Base-by-base conservation (phyloP, 805 yeast species). In the Ogataea haglerorum region DNA sequence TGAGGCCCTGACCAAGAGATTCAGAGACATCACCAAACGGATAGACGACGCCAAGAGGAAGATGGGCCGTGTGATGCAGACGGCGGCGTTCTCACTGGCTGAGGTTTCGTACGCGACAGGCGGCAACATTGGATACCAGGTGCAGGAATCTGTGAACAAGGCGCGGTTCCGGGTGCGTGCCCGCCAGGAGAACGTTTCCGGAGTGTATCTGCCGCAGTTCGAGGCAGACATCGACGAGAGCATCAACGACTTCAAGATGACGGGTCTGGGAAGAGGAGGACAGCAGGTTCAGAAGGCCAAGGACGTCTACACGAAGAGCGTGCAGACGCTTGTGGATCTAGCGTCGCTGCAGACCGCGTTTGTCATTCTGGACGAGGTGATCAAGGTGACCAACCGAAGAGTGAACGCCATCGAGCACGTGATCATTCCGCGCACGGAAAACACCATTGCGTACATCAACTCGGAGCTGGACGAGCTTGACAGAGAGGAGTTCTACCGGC, bases 371-470 rank as follows among this genome's bases (percentile, higher is more conserved):
- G 99, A 93, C 67, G 99, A 91, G 65, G 99, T 91, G 44, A 93
- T 91, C 64, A 93, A 93, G 65, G 96, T 93, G 46, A 91, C 99
- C 40, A 91, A 91, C 67, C 80, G 99, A 71, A 86, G 99, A 75
- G 99, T 91, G 58, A 91, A 91, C 63, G 98, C 99, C 48, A 91
- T 91, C 65, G 99, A 91, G 70, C 98, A 91, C 60, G 98, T 91
- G 33, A 90, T 91, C 56, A 91, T 91, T 46, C 99, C 99, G 53
- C 79, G 98, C 67, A 93, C 98, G 2, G 97, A 93, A 65, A 91
- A 91, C 67, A 91, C 99, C 21, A 91, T 91, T 57, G 64, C 74
- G 38, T 79, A 91, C 68, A 91, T 91, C 72, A 90, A 89, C 65
- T 85, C 96, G 24, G 99, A 91, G 66, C 76, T 91, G 60, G 99